Percentiles rank a stretch among this genome's conserved stretches.
phyloP scores from a whole-genome alignment of 1,284 basidiomycete genomes.

The Fomitopsis pinicola region DNA sequence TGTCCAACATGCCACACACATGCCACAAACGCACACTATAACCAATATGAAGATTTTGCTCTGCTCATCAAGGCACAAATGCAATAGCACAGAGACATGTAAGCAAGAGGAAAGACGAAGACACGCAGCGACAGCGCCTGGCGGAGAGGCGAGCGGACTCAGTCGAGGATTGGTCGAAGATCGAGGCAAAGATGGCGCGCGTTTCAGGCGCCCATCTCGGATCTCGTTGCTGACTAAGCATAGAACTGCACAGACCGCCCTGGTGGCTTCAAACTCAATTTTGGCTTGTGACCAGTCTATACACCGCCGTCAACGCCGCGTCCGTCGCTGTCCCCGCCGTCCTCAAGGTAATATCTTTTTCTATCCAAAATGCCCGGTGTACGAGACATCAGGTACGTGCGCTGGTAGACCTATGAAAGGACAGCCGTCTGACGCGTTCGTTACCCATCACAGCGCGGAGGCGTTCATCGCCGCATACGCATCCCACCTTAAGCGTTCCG shows the following conservation, averaged over 20 bases:
- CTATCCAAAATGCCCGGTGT: slow-evolving; percentile 82
- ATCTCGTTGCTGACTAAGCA: slow-evolving; percentile 23
- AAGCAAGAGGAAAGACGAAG: neutral
- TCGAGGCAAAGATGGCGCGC: neutral
- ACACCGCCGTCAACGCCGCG: slow-evolving; percentile 30
- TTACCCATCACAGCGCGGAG: slow-evolving; percentile 59
- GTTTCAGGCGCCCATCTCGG: neutral
- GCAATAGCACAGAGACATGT: neutral
- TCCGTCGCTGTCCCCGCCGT: slow-evolving; percentile 40
- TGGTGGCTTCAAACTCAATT: slow-evolving; percentile 33
- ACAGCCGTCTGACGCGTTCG: neutral
- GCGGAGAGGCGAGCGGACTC: neutral
- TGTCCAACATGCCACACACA: neutral
- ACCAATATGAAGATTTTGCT: neutral
- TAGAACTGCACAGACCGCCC: slow-evolving; percentile 32
- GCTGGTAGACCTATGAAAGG: neutral
- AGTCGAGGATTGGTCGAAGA: neutral
- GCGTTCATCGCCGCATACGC: slow-evolving; percentile 90
- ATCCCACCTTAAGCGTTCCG: slow-evolving; percentile 92
- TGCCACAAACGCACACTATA: neutral
- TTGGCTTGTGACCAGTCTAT: slow-evolving; percentile 33
- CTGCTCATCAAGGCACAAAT: neutral
- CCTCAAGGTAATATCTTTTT: slow-evolving; percentile 39
- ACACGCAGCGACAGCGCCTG: neutral
- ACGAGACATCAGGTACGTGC: slow-evolving; percentile 78